Percentiles rank a stretch among this genome's conserved stretches.
Evolutionary conservation across 2,329 filamentous ascomycete genomes (phyloP).

Genomic region (Arthroderma uncinatum): DNA sequence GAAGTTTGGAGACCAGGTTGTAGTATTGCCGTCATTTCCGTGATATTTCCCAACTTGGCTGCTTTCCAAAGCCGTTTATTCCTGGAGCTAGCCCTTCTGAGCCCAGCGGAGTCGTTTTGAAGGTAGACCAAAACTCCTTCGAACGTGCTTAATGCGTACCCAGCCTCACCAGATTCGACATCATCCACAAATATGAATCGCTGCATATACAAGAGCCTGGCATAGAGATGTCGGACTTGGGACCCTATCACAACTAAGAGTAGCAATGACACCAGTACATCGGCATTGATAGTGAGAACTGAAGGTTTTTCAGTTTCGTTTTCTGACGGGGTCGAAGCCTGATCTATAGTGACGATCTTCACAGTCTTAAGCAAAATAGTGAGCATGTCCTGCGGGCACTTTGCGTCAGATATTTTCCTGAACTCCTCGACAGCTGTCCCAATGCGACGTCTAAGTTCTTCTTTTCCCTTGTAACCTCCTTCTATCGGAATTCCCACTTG

Average conservation of each 20-base stretch:
- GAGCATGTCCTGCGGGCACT: conserved; percentile 81
- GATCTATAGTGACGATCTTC: conserved; percentile 61
- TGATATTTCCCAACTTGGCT: conserved; percentile 62
- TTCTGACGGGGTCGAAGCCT: conserved; percentile 22
- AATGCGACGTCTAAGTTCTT: conserved; percentile 66
- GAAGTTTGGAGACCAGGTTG: conserved; percentile 52
- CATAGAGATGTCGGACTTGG: conserved; percentile 75
- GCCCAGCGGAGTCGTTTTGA: conserved; percentile 63
- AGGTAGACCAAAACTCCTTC: conserved; percentile 90
- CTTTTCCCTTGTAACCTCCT: conserved; percentile 64
- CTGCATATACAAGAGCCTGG: conserved; percentile 84
- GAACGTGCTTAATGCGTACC: conserved; percentile 90
- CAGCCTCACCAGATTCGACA: conserved; percentile 90
- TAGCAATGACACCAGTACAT: conserved; percentile 82
- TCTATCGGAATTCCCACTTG: conserved; percentile 85
- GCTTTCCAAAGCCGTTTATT: conserved; percentile 87
- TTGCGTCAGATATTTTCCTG: conserved; percentile 65
- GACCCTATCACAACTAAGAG: conserved; percentile 87
- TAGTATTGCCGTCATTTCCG: conserved; percentile 65
- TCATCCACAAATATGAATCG: conserved; percentile 98
- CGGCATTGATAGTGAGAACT: conserved; percentile 63
- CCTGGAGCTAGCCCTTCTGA: conserved; percentile 72
- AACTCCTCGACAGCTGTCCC: conserved; percentile 77
- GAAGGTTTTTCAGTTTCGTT: conserved; percentile 39
- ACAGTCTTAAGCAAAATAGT: conserved; percentile 67